Percentiles rank a stretch among this genome's conserved stretches.
Conservation (phyloP, 345 rosid species). For the Euphorbia tirucalli region DNA sequence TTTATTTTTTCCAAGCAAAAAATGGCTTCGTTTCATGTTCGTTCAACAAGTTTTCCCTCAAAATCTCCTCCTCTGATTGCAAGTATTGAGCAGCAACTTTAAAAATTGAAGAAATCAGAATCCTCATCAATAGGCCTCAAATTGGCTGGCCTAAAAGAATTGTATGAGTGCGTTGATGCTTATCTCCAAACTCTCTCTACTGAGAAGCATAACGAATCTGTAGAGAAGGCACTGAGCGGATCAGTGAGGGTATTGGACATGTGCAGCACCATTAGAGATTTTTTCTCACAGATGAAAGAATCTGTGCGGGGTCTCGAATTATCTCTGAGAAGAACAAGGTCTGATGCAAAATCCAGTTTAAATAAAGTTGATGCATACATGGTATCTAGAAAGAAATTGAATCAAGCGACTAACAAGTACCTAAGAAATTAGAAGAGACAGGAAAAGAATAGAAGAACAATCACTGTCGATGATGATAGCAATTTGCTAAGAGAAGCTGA, state of each 20-base stretch:
- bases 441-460: constrained; percentile 1
- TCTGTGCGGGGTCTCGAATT: not conserved
- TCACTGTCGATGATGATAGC: not conserved
- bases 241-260: constrained; percentile 13
- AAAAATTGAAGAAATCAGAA: constrained; percentile 23
- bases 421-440: constrained; percentile 7
- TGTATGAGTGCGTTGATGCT: not conserved
- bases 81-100: constrained; percentile 31
- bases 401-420: not conserved
- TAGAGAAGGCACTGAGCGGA: constrained; percentile 6
- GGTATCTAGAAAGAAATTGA: constrained; percentile 5
- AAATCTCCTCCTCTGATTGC: constrained; percentile 31
- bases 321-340: constrained; percentile 11
- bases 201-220: not conserved
- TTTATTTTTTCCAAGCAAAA: not conserved
- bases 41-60: constrained; percentile 41
- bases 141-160: not conserved
- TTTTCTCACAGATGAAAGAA: constrained; percentile 5
- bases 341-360: not conserved
- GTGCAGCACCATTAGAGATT: not conserved
- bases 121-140: not conserved
- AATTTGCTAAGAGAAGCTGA: constrained; percentile 3
- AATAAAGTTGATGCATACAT: constrained; percentile 1
- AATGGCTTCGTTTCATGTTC: constrained; percentile 16
- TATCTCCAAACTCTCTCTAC: constrained; percentile 6